Evolutionary conservation across 768 basidiomycete genomes (phyloP).

Genomic region (Trametes villosa): DNA sequence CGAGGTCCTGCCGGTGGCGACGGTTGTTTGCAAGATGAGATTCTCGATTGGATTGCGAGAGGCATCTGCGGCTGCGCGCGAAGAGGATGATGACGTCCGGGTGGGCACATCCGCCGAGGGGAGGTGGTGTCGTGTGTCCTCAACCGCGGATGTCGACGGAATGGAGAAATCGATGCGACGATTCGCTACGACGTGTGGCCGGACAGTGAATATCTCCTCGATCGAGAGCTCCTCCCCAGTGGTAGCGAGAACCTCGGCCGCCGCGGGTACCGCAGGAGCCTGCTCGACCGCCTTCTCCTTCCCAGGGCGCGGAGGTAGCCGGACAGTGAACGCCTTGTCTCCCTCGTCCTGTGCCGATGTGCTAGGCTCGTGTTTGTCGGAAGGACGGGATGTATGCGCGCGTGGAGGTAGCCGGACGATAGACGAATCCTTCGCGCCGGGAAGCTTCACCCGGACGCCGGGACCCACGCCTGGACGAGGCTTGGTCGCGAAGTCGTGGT

Average conservation of each 20-base stretch:
- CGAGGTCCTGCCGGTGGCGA: constrained; percentile 13
- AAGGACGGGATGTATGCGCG: constrained; percentile 8
- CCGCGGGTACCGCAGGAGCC: constrained; percentile 1
- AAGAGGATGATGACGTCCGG: constrained; percentile 21
- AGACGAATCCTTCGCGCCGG: constrained; percentile 49
- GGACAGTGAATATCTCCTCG: constrained; percentile 64
- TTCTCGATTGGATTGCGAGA: constrained; percentile 13
- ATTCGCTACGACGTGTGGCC: constrained; percentile 50
- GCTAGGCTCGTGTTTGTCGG: constrained; percentile 10
- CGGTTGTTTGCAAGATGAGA: constrained; percentile 2
- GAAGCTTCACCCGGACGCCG: constrained; percentile 64
- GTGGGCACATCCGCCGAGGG: not conserved
- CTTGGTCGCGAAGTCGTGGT: constrained; percentile 62
- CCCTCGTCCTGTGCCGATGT: constrained; percentile 41
- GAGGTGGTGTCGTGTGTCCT: constrained; percentile 3
- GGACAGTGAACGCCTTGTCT: constrained; percentile 53
- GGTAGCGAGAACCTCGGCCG: constrained; percentile 30
- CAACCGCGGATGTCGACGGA: constrained; percentile 26
- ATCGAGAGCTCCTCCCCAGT: constrained; percentile 44
- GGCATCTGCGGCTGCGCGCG: not conserved
- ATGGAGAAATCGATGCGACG: constrained; percentile 34
- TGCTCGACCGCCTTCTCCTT: constrained; percentile 41
- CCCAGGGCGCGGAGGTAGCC: constrained; percentile 50
- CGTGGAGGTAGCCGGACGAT: constrained; percentile 44
- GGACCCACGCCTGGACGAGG: constrained; percentile 59